Evolutionary conservation across 2,329 filamentous ascomycete genomes (phyloP), one percentile per base, ranked within the genome.

Genomic region (Colletotrichum orbiculare): DNA sequence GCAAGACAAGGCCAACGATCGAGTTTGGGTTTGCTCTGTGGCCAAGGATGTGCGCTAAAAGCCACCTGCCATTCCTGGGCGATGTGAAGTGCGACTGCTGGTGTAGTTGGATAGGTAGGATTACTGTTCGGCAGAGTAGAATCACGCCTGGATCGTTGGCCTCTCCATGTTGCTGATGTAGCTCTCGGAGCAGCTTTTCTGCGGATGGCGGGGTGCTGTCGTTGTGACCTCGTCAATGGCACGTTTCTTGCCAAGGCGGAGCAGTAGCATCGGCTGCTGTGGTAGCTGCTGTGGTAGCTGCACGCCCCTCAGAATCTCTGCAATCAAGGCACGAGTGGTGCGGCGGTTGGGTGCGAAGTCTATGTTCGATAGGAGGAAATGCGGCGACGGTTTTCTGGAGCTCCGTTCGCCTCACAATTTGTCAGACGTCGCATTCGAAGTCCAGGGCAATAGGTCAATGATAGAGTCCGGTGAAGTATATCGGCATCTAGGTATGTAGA

Each of bases 261-360:
- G 60, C 25, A 37, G 47, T 9, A 46, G 52, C 15, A 37, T 43
- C 15, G 58, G 15, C 43, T 43, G 46, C 2, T 35, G n/a, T 39
- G 62, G 57, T 4, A 62, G 15, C 43, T 43, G 46, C 2, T 35
- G n/a, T 39, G 62, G 57, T 4, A 62, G 55, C 12, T 42, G 52
- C 58, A 65, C 57, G 41, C 62, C 57, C 42, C 62, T 65, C 62
- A 65, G 53, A 47, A 50, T 62, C 5, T 65, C 62, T 6, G 52
- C 62, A 15, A 65, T 46, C 42, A 60, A 43, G 15, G 37, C 56
- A 34, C 52, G 62, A 45, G 52, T 34, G 37, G 62, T 42, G 17
- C 59, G 62, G 49, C 52, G 58, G 58, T 42, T 52, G 37, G 42
- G 25, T 8, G 54, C 35, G 11, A 53, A 12, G 25, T 39, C 37